Percentiles rank a stretch among this genome's conserved stretches.
phyloP scores from a whole-genome alignment of 257 asterid species.

The Vinca minor region DNA sequence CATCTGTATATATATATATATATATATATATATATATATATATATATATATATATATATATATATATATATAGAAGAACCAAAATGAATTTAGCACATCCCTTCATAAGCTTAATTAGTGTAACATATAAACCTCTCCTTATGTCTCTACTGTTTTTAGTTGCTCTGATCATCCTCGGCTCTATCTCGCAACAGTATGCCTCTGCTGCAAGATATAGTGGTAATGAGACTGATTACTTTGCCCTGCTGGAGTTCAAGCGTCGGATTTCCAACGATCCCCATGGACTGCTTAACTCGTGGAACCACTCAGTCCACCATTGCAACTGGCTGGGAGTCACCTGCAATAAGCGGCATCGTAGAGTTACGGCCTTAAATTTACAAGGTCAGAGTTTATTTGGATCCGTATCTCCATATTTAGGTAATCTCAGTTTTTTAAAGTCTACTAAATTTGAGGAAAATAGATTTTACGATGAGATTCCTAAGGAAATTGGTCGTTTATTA shows the following conservation, averaged over 20 bases:
- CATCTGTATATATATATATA: too few species aligned
- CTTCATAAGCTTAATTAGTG: too few species aligned
- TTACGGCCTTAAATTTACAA: conserved; percentile 12
- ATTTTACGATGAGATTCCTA: conserved; percentile 25
- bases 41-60: too few species aligned
- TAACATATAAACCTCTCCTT: too few species aligned
- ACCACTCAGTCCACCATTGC: conserved; percentile 11
- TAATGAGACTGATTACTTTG: conserved; percentile 1
- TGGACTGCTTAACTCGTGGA: conserved; percentile 1
- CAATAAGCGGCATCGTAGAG: conserved; percentile 16
- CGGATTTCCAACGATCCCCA: conserved; percentile 1
- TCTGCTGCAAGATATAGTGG: neutral
- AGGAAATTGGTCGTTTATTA: conserved; percentile 23
- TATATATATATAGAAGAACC: too few species aligned
- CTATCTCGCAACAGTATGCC: too few species aligned
- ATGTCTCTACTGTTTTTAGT: neutral
- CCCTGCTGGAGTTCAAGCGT: neutral
- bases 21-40: too few species aligned
- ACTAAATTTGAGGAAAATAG: conserved; percentile 19
- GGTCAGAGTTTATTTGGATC: conserved; percentile 22
- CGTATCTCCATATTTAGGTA: conserved; percentile 31
- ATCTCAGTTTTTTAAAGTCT: conserved; percentile 25
- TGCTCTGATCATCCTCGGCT: neutral
- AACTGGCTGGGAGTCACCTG: conserved; percentile 22
- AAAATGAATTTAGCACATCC: too few species aligned